These are phyloP conservation scores for Stramenopiles sp. DNA, from an alignment of 352 stramenopile genomes.

Conservation along the genomic window DNA sequence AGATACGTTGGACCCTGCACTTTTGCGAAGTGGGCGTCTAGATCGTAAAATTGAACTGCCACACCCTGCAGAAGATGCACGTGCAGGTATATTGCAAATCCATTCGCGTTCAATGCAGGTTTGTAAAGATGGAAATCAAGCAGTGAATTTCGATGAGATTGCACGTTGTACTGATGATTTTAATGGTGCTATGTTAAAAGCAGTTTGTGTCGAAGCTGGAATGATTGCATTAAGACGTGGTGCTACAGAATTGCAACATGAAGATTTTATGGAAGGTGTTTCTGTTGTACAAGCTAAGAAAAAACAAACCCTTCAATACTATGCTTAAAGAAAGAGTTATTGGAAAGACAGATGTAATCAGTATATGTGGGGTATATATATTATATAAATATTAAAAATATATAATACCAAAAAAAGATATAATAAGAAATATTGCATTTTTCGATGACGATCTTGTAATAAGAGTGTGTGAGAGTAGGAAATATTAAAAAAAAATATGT, in stretches of 20 bases:
- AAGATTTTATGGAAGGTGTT: conserved; percentile 99
- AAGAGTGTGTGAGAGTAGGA: too few relatives aligned
- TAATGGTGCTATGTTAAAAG: conserved; percentile 92
- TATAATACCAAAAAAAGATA: too few relatives aligned
- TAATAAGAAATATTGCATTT: too few relatives aligned
- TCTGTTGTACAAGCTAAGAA: conserved; percentile 89
- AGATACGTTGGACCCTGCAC: conserved; percentile 94
- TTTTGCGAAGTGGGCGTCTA: conserved; percentile 87
- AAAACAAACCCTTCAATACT: conserved; percentile 90
- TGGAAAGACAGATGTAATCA: neutral
- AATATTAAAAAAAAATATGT: too few relatives aligned
- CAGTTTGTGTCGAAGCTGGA: conserved; percentile 93
- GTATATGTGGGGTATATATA: neutral
- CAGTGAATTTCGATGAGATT: conserved; percentile 93
- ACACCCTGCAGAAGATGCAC: conserved; percentile 82
- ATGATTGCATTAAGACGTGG: conserved; percentile 89
- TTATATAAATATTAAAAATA: neutral
- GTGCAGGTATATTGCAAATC: conserved; percentile 86
- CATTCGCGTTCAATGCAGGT: conserved; percentile 93
- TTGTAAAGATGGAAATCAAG: conserved; percentile 47
- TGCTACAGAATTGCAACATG: conserved; percentile 82
- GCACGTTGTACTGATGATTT: conserved; percentile 93
- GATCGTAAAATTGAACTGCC: conserved; percentile 99
- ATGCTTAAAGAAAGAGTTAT: conserved; percentile 42
- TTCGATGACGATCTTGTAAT: too few relatives aligned